Evolutionary conservation across 176 grass and related monocot genomes (phyloP).

Genomic region (Eragrostis nindensis): DNA sequence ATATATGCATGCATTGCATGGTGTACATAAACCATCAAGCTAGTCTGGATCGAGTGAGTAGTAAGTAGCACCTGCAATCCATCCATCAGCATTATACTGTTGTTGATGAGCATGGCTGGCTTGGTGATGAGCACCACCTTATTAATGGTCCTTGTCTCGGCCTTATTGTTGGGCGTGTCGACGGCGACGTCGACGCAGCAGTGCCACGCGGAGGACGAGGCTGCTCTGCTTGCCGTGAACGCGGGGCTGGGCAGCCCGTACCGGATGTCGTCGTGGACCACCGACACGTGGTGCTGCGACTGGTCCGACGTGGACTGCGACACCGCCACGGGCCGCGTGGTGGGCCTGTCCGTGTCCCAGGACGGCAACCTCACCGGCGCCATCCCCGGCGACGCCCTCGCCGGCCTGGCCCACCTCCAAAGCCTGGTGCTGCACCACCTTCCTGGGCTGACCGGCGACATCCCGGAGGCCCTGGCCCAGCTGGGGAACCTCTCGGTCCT

Average conservation of each 20-base stretch:
- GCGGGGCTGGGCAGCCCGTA: conserved; percentile 40
- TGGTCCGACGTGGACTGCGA: conserved; percentile 65
- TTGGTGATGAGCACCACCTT: too few relatives aligned
- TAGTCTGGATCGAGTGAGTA: too few relatives aligned
- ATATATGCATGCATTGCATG: neutral
- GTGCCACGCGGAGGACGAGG: conserved; percentile 55
- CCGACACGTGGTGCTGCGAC: conserved; percentile 42
- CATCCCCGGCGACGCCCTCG: conserved; percentile 56
- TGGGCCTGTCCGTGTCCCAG: conserved; percentile 33
- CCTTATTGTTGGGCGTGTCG: too few relatives aligned
- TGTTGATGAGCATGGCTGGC: too few relatives aligned
- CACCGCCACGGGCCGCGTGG: conserved; percentile 40
- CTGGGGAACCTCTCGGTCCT: conserved; percentile 28
- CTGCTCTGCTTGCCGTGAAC: conserved; percentile 54
- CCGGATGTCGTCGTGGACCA: conserved; percentile 54
- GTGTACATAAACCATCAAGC: neutral
- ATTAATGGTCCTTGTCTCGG: too few relatives aligned
- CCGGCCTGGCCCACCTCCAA: conserved; percentile 36
- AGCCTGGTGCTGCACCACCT: conserved; percentile 36
- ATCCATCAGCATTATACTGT: too few relatives aligned
- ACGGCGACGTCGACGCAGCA: neutral
- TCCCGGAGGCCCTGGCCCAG: conserved; percentile 35
- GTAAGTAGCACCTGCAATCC: too few relatives aligned
- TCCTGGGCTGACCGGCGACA: conserved; percentile 42
- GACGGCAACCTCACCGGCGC: conserved; percentile 52